Base-by-base conservation (phyloP, 345 rosid genomes). In the Kernera saxatilis region DNA sequence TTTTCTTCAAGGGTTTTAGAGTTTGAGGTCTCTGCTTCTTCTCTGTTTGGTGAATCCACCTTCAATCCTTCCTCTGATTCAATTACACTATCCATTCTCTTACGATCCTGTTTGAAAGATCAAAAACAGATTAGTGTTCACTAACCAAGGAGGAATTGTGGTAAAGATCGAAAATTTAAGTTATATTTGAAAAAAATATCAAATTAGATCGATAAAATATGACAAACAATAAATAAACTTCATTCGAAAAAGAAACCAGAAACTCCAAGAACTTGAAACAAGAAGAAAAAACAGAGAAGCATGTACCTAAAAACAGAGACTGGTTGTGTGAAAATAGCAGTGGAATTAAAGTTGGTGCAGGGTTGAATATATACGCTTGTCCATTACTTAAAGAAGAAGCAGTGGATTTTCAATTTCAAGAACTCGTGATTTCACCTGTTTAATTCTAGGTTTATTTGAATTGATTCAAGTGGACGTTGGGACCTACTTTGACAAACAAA, bases 311-410 rank as follows among this genome's bases (percentile, higher is more conserved):
- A 41, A 64, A 52, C 26, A 53, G 22, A 30, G 12, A 5, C 39
- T 43, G 23, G 18, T 1, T 12, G 6, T 5, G 3, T 21, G 18
- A 30, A 18, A 35, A 22, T 19, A 21, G 54, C 44, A 32, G 22
- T 30, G 54, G 67, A 73, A 55, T 2, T 36, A 65, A 55, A 27
- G 58, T 10, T 55, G 1, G 5, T 26, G 58, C 5, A 57, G 39
- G 50, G n/a, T 36, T 57, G 56, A 39, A 18, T 71, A 57, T 21
- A 67, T 7, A 50, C 25, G 11, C 19, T 49, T 49, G 29, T 58
- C 50, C 12, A 33, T 57, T 58, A 35, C 78, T 58, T 74, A 73
- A 40, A 50, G 60, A 74, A 74, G 15, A 74, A 36, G 72, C 13
- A 66, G 77, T 29, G 27, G 18, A 63, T 21, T 56, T 36, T 57